Conservation (phyloP, 148 eudicot genomes). For the Simmondsia chinensis region DNA sequence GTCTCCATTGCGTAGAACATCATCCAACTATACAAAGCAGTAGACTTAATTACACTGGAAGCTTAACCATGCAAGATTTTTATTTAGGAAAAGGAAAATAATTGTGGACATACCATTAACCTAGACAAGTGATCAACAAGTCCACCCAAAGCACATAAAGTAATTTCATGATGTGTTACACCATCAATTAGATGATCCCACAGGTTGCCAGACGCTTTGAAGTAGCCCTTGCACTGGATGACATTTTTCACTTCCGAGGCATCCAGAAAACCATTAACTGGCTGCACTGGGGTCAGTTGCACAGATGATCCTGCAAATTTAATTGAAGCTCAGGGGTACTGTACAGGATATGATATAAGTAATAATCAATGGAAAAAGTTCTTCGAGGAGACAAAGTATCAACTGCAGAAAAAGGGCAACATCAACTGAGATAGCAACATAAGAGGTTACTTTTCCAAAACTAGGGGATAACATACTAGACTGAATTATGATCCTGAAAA, state of each 20-base stretch:
- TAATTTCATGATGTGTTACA: conserved; percentile 42
- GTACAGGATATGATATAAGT: background rate
- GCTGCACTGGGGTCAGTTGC: conserved; percentile 44
- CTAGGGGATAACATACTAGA: too few relatives aligned
- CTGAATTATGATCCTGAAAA: too few relatives aligned
- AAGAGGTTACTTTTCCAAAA: too few relatives aligned
- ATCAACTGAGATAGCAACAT: too few relatives aligned
- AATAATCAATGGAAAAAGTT: background rate
- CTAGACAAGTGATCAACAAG: conserved; percentile 67
- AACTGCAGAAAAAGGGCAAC: too few relatives aligned
- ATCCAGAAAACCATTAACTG: conserved; percentile 40
- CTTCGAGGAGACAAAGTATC: background rate
- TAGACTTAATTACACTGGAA: background rate
- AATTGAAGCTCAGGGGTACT: conserved; percentile 1
- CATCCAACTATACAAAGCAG: conserved; percentile 52
- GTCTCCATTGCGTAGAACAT: conserved; percentile 73
- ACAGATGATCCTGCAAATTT: conserved; percentile 41
- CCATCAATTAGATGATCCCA: conserved; percentile 55
- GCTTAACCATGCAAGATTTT: background rate
- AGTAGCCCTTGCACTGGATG: conserved; percentile 64
- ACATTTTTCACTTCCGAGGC: conserved; percentile 48
- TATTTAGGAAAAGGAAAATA: conserved; percentile 1
- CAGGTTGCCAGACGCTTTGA: conserved; percentile 39
- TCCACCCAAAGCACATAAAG: conserved; percentile 82
- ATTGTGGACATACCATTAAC: conserved; percentile 49